Conservation (phyloP, 2,329 filamentous ascomycete genomes). For the Escovopsis sp. region DNA sequence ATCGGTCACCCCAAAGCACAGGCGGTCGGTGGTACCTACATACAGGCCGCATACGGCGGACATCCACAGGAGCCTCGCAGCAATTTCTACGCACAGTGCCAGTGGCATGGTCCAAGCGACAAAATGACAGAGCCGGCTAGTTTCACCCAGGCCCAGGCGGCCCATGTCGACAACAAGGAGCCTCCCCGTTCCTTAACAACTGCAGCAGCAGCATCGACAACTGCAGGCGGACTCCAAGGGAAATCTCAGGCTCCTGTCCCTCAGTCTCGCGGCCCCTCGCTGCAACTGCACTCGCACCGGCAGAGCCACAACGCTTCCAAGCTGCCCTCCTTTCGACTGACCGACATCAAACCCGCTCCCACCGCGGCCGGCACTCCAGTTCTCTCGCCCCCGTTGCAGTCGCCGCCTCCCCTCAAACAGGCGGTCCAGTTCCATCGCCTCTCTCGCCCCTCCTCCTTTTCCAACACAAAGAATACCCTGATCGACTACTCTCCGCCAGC, state of each 20-base stretch:
- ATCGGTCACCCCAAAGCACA: neutral
- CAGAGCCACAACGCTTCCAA: constrained; percentile 41
- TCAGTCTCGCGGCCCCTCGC: constrained; percentile 5
- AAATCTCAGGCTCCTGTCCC: neutral
- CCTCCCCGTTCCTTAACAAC: too few species aligned
- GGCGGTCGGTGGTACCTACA: neutral
- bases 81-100: neutral
- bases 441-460: neutral
- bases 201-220: neutral
- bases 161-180: constrained; percentile 1
- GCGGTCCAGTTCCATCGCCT: neutral
- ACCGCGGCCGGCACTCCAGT: constrained; percentile 2
- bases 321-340: constrained; percentile 39
- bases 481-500: constrained; percentile 1
- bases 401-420: neutral
- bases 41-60: neutral
- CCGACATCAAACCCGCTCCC: constrained; percentile 23
- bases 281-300: constrained; percentile 30
- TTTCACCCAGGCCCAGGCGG: constrained; percentile 3
- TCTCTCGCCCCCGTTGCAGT: neutral
- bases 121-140: constrained; percentile 8
- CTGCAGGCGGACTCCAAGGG: constrained; percentile 3
- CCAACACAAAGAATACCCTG: neutral
- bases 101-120: neutral
- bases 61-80: too few species aligned